Percentiles rank a stretch among this genome's conserved stretches.
Conservation (phyloP, 2,329 filamentous ascomycete species). For the Cordyceps javanica region DNA sequence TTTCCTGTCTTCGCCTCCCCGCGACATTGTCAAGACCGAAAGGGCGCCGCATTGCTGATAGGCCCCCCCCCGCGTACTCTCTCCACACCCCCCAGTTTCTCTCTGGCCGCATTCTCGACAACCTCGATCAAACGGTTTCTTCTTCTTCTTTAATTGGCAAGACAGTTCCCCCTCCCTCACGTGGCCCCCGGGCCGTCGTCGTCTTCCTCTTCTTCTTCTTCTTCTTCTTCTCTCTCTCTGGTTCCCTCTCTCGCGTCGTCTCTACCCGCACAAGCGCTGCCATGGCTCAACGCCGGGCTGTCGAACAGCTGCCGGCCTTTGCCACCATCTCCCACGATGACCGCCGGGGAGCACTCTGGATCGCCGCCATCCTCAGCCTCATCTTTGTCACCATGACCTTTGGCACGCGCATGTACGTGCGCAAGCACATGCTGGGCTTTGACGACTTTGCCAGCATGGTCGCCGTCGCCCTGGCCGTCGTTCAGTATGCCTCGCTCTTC, state of each 20-base stretch:
- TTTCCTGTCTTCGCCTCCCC: too few relatives aligned
- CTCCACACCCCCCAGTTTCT: too few relatives aligned
- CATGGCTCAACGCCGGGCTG: not conserved
- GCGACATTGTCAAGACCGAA: too few relatives aligned
- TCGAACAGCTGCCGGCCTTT: conserved; percentile 7
- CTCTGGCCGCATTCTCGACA: too few relatives aligned
- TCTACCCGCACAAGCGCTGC: not conserved
- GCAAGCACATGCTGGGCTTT: conserved; percentile 15
- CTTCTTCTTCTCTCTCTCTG: too few relatives aligned
- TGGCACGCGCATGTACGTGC: conserved; percentile 12
- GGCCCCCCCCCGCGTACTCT: too few relatives aligned
- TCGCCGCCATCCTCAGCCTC: conserved; percentile 15
- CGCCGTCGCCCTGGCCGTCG: conserved; percentile 1
- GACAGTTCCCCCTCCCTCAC: too few relatives aligned
- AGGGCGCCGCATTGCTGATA: too few relatives aligned
- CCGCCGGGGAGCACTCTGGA: conserved; percentile 17
- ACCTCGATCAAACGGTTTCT: too few relatives aligned
- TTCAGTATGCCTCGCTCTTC: conserved; percentile 14
- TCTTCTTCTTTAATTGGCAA: too few relatives aligned
- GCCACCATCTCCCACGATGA: conserved; percentile 11
- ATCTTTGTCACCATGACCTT: conserved; percentile 13
- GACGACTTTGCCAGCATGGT: conserved; percentile 15
- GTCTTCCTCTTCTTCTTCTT: too few relatives aligned
- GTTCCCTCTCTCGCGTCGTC: not conserved
- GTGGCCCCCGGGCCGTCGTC: too few relatives aligned